Evolutionary conservation across 2,329 filamentous ascomycete genomes (phyloP).

Genomic region (Penicillium italicum): DNA sequence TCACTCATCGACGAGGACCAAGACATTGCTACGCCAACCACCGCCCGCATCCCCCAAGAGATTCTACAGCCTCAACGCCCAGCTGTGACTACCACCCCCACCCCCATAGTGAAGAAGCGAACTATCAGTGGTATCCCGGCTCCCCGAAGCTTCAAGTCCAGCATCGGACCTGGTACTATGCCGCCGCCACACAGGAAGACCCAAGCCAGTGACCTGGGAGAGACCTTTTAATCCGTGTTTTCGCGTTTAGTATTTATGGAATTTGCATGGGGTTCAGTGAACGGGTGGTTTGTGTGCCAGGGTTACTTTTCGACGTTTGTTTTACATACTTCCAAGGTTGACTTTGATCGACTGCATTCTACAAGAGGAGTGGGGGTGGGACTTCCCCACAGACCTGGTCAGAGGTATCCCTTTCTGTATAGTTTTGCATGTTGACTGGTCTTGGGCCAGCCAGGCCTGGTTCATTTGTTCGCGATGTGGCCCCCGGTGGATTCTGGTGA

Average conservation of each 20-base stretch:
- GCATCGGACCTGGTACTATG: conserved; percentile 44
- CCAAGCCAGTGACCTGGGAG: conserved; percentile 53
- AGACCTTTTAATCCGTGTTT: conserved; percentile 50
- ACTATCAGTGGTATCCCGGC: conserved; percentile 49
- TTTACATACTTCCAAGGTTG: not conserved
- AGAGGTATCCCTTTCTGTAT: not conserved
- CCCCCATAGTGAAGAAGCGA: conserved; percentile 47
- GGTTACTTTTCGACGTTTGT: not conserved
- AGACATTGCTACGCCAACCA: conserved; percentile 45
- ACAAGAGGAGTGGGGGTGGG: not conserved
- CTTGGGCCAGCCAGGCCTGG: conserved; percentile 3
- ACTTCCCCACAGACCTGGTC: not conserved
- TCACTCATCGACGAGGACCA: conserved; percentile 54
- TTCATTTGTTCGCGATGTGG: conserved; percentile 6
- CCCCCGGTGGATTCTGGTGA: conserved; percentile 20
- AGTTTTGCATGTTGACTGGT: conserved; percentile 1
- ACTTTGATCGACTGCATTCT: conserved; percentile 1
- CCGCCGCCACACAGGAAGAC: conserved; percentile 48
- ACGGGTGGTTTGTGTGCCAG: not conserved
- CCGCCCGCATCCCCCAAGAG: conserved; percentile 34
- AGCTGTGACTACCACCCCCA: conserved; percentile 48
- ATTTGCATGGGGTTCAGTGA: not conserved
- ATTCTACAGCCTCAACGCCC: conserved; percentile 39
- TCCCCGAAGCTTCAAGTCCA: conserved; percentile 41
- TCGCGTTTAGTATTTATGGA: not conserved